Evolutionary conservation across 148 eudicot species (phyloP).

Genomic region (Rhododendron griersonianum): DNA sequence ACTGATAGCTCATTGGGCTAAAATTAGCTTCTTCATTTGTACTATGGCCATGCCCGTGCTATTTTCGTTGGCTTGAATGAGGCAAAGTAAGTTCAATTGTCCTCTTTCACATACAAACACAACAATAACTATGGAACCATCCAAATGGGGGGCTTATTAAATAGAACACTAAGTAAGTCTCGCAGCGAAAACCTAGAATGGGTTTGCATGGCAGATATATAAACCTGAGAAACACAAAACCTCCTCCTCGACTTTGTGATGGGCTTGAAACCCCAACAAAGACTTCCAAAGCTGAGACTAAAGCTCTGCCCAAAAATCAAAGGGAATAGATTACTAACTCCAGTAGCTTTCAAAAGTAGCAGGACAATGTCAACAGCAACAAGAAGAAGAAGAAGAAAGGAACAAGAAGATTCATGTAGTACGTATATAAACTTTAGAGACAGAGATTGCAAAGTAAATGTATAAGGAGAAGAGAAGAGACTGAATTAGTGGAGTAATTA

Average conservation of each 20-base stretch:
- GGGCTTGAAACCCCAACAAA: conserved; percentile 4
- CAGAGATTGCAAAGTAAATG: too few species aligned
- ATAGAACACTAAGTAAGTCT: neutral
- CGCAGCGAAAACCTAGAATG: neutral
- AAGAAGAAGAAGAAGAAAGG: neutral
- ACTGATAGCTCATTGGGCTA: too few species aligned
- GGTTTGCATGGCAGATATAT: neutral
- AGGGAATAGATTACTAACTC: neutral
- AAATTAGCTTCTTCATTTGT: too few species aligned
- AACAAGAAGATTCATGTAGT: neutral
- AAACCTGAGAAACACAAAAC: conserved; percentile 22
- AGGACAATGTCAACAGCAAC: neutral
- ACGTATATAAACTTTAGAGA: too few species aligned
- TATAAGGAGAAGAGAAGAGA: too few species aligned
- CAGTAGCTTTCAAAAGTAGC: neutral
- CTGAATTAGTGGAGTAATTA: too few species aligned
- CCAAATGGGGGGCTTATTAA: too few species aligned
- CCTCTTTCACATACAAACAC: too few species aligned
- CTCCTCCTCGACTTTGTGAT: conserved; percentile 7
- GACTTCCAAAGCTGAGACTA: neutral
- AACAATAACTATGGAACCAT: too few species aligned
- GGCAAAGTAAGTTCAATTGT: too few species aligned
- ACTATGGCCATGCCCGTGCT: too few species aligned
- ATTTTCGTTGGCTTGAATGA: too few species aligned
- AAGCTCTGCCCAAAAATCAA: neutral